Conservation (phyloP, 129 eudicot species). For the Silybum marianum region DNA sequence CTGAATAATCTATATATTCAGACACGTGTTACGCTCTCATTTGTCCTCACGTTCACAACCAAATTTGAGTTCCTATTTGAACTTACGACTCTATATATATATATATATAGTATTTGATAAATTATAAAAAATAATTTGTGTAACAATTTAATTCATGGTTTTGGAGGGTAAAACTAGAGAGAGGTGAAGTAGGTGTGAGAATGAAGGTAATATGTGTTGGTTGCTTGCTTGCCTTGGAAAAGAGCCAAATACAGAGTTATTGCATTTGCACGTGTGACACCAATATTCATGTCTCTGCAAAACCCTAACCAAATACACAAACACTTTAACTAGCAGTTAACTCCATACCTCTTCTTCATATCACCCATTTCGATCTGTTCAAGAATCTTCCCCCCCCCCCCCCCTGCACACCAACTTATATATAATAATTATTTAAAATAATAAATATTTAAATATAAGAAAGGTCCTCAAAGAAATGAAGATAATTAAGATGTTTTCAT, state of each 20-base stretch:
- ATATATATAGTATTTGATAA: no score
- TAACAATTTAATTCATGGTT: not conserved
- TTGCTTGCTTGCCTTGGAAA: slow-evolving; percentile 43
- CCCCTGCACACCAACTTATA: slow-evolving; percentile 20
- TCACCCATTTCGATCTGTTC: slow-evolving; percentile 24
- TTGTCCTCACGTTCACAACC: no score
- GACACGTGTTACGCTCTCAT: no score
- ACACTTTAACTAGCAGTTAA: slow-evolving; percentile 28
- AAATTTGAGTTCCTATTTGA: no score
- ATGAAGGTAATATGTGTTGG: slow-evolving; percentile 17
- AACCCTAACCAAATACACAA: not conserved
- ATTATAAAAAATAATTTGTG: no score
- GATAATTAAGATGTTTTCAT: no score
- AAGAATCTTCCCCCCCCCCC: slow-evolving; percentile 16
- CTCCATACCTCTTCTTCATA: slow-evolving; percentile 34
- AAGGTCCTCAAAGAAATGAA: no score
- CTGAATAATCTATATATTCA: no score
- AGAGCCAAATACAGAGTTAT: slow-evolving; percentile 37
- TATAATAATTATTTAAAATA: not conserved
- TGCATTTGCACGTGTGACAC: slow-evolving; percentile 46
- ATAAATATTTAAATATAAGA: not conserved
- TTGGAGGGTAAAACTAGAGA: not conserved
- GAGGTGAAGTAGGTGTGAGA: slow-evolving; percentile 19
- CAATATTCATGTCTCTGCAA: slow-evolving; percentile 32
- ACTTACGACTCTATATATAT: no score